Base-by-base conservation (phyloP, 495 filamentous ascomycete species). In the Aspergillus nanangensis region DNA sequence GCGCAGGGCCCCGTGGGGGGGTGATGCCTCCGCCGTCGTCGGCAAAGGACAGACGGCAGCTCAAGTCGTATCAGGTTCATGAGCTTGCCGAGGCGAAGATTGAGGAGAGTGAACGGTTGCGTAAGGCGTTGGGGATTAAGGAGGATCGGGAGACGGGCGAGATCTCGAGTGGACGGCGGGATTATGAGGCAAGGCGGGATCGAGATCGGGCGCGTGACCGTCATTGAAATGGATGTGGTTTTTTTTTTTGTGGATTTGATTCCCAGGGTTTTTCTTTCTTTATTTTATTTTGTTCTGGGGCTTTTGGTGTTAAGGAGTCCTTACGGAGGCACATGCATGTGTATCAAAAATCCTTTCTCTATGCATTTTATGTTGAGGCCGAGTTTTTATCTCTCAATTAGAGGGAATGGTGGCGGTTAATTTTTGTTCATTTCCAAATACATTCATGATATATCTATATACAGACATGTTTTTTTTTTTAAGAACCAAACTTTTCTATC, bases 1-100 rank as follows among this genome's bases (percentile, higher is more conserved):
- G 49, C 15, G 38, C 38, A 29, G 47, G 22, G 15, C 5, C 14
- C 17, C 14, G 37, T 11, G 42, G 39, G 24, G 0, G 37, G 22
- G 35, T 18, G 4, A 24, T 20, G 42, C 17, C 38, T 29, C 36
- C 21, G 33, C 37, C 29, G 34, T 47, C 52, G 0, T n/a, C n/a
- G n/a, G n/a, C n/a, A n/a, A 53, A 50, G 52, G 68, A 66, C 61
- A 70, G 66, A 53, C 75, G 69, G 54, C 76, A 71, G 22, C 70
- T 96, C 36, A 99, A 96, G 69, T 71, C 80, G 47, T 90, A 97
- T 71, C 89, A 96, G 66, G 91, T 97, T 19, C 93, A 99, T 78
- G 92, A 97, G 68, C 67, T 95, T 55, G 93, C 93, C 19, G 84
- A 90, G 61, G 92, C 91, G 43, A 99, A 99, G 81, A 91, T 95